Evolutionary conservation across 306 rosid genomes (phyloP).

Genomic region (Acacia crassicarpa): DNA sequence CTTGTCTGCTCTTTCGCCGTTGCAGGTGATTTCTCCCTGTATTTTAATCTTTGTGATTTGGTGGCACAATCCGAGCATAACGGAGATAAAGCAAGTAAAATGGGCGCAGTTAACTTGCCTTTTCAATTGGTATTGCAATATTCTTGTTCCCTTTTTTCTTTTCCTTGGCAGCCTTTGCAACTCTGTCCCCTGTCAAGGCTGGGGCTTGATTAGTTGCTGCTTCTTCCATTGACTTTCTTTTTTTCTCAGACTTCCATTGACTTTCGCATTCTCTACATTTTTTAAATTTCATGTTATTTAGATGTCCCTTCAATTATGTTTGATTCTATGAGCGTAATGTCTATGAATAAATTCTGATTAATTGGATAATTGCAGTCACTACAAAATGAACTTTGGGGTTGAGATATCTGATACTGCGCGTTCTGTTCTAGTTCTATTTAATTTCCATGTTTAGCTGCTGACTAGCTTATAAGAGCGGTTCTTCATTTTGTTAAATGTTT

Average conservation of each 20-base stretch:
- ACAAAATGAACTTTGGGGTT: neutral
- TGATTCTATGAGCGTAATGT: neutral
- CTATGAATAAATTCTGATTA: neutral
- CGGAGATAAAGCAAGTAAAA: neutral
- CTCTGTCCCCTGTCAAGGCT: neutral
- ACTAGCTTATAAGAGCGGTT: slow-evolving; percentile 16
- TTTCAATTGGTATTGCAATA: too few relatives aligned
- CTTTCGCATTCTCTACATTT: neutral
- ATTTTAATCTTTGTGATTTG: neutral
- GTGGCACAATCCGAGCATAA: neutral
- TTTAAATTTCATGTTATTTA: neutral
- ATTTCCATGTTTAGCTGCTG: slow-evolving; percentile 7
- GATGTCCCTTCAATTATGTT: too few relatives aligned
- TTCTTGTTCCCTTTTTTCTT: too few relatives aligned
- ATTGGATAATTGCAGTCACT: neutral
- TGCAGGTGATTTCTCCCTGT: slow-evolving; percentile 66
- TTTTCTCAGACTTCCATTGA: neutral
- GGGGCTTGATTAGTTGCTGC: neutral
- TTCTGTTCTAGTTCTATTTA: slow-evolving; percentile 1
- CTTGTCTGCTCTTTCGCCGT: slow-evolving; percentile 93
- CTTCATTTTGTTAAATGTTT: slow-evolving; percentile 17
- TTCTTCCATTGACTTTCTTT: neutral
- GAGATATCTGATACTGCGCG: neutral
- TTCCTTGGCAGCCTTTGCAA: neutral
- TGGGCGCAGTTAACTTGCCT: neutral